These are phyloP conservation scores for Blastobotrys proliferans DNA, from an alignment of 1,139 yeast genomes.

Conservation along the genomic window DNA sequence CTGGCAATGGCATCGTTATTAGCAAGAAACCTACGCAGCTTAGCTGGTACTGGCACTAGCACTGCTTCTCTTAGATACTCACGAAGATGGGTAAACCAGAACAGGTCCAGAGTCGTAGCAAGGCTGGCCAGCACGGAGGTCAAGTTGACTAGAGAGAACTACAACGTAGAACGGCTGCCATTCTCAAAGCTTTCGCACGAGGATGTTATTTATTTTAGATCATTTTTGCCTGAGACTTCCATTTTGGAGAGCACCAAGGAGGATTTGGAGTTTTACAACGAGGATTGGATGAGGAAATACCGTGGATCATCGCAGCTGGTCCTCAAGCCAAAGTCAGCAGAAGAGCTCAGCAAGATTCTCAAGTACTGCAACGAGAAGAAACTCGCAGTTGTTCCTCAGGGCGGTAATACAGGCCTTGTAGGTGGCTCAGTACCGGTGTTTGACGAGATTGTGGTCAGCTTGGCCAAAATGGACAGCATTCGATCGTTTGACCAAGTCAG, in stretches of 20 bases:
- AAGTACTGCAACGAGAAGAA: slow-evolving; percentile 75
- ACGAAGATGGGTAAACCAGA: too few species aligned
- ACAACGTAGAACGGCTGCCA: slow-evolving; percentile 27
- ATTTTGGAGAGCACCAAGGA: slow-evolving; percentile 51
- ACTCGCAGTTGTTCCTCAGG: slow-evolving; percentile 91
- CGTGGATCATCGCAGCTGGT: slow-evolving; percentile 80
- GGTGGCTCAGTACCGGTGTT: slow-evolving; percentile 94
- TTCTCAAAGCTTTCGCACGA: slow-evolving; percentile 46
- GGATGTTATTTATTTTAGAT: slow-evolving; percentile 61
- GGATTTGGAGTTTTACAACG: slow-evolving; percentile 71
- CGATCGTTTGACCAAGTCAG: slow-evolving; percentile 77
- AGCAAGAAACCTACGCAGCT: too few species aligned
- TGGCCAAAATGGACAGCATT: slow-evolving; percentile 68
- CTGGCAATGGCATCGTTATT: too few species aligned
- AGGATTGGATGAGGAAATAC: slow-evolving; percentile 96
- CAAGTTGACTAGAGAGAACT: slow-evolving; percentile 33
- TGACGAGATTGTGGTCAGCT: slow-evolving; percentile 78
- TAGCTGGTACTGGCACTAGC: too few species aligned
- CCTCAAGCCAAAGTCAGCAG: slow-evolving; percentile 77
- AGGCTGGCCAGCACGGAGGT: slow-evolving; percentile 11
- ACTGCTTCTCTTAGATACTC: too few species aligned
- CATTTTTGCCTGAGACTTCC: slow-evolving; percentile 49
- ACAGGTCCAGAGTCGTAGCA: background rate
- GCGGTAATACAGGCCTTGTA: slow-evolving; percentile 95
- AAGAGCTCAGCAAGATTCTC: slow-evolving; percentile 72